These are phyloP conservation scores for Neofusicoccum sp. DNA, from an alignment of 2,329 filamentous ascomycete species.

Conservation along the genomic window DNA sequence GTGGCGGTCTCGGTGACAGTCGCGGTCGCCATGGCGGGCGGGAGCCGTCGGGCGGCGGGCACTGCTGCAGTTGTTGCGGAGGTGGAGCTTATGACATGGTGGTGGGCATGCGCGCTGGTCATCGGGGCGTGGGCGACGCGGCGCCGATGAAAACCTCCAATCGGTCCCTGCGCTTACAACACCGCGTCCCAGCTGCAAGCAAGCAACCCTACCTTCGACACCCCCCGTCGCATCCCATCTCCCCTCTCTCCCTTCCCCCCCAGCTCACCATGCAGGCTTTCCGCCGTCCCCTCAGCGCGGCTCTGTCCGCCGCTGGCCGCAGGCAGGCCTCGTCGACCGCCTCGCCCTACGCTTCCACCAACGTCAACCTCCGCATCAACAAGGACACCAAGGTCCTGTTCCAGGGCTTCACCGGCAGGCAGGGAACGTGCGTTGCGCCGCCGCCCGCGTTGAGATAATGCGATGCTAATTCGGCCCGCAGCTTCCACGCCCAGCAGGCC, in stretches of 20 bases:
- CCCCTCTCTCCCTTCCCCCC: constrained; percentile 3
- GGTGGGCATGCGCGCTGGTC: constrained; percentile 7
- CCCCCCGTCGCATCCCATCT: constrained; percentile 16
- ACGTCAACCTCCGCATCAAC: constrained; percentile 84
- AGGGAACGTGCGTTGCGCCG: constrained; percentile 64
- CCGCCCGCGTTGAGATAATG: not conserved
- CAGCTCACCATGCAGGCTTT: constrained; percentile 75
- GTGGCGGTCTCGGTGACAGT: constrained; percentile 53
- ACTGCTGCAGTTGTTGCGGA: not conserved
- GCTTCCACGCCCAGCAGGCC: constrained; percentile 95
- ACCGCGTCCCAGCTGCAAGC: constrained; percentile 11
- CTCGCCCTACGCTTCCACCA: constrained; percentile 50
- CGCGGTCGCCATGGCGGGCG: constrained; percentile 59
- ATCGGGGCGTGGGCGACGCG: constrained; percentile 5
- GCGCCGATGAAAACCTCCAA: constrained; percentile 16
- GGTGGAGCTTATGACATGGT: constrained; percentile 15
- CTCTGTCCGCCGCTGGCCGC: constrained; percentile 65
- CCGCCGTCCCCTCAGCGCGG: constrained; percentile 69
- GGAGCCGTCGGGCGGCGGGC: not conserved
- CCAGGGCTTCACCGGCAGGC: constrained; percentile 97
- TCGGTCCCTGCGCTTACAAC: constrained; percentile 18
- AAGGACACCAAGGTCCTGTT: constrained; percentile 89
- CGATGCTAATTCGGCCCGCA: constrained; percentile 41
- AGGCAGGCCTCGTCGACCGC: constrained; percentile 73
- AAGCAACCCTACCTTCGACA: constrained; percentile 9